phyloP scores from a whole-genome alignment of 2,329 filamentous ascomycete species.

The Fusarium pilosicola region DNA sequence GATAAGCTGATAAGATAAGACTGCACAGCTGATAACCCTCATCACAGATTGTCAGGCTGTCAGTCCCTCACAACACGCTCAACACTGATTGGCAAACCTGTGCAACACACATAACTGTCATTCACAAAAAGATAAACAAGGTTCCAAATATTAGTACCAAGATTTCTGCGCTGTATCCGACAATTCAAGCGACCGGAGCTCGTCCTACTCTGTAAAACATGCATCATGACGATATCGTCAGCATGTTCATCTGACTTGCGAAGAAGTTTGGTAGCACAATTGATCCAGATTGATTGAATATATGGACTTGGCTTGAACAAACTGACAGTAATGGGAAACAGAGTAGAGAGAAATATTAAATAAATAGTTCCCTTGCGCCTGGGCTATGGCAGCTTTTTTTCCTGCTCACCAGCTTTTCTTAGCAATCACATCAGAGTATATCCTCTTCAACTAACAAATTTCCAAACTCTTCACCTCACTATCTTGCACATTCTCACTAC shows the following conservation, averaged over 20 bases:
- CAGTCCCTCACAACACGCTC: too few relatives aligned
- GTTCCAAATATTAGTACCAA: fast-evolving
- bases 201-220: fast-evolving
- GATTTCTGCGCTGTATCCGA: fast-evolving
- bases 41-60: too few relatives aligned
- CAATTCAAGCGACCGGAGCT: fast-evolving
- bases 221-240: not conserved
- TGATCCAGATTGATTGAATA: too few relatives aligned
- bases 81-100: not conserved
- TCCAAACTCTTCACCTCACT: fast-evolving
- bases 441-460: not conserved
- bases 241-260: not conserved
- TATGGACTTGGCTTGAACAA: not conserved
- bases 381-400: not conserved
- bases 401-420: not conserved
- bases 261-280: not conserved
- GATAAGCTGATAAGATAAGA: not conserved
- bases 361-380: not conserved
- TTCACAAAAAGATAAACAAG: fast-evolving
- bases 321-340: too few relatives aligned
- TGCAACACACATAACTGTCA: not conserved
- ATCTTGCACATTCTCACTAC: fast-evolving
- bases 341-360: too few relatives aligned
- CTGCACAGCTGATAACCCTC: too few relatives aligned
- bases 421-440: not conserved